Conservation (phyloP, 257 asterid species). For the Scutellaria galericulata region DNA sequence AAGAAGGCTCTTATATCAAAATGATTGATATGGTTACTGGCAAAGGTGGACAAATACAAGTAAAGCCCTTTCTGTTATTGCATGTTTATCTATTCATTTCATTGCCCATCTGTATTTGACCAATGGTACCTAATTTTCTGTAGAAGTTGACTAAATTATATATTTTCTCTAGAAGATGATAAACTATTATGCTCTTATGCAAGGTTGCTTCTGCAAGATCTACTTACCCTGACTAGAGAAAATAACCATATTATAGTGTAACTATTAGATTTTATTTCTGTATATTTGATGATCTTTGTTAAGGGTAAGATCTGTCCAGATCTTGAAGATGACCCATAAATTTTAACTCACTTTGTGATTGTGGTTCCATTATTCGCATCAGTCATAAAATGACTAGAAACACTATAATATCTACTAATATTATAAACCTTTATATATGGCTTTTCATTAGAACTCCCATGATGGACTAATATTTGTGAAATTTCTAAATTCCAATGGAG, state of each 20-base stretch:
- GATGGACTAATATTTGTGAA: no score
- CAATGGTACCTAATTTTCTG: conserved; percentile 21
- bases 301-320: not conserved
- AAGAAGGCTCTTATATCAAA: conserved; percentile 97
- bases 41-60: conserved; percentile 97
- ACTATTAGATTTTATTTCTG: not conserved
- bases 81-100: conserved; percentile 20
- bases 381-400: not conserved
- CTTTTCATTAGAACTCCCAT: no score
- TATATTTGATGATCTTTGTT: not conserved
- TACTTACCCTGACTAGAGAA: conserved; percentile 25
- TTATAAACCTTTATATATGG: not conserved
- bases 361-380: conserved; percentile 1
- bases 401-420: not conserved
- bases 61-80: conserved; percentile 35
- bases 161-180: not conserved
- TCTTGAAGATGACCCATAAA: not conserved
- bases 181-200: conserved; percentile 7
- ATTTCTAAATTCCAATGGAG: no score
- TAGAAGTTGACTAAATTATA: not conserved
- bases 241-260: not conserved
- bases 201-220: conserved; percentile 18
- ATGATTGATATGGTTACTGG: conserved; percentile 99
- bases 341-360: conserved; percentile 18
- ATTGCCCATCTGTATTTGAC: conserved; percentile 12